A percentile compares a stretch with the other conserved stretches of the same genome.
Evolutionary conservation across 202 grass and related monocot genomes (phyloP).

Genomic region (Setaria italica): DNA sequence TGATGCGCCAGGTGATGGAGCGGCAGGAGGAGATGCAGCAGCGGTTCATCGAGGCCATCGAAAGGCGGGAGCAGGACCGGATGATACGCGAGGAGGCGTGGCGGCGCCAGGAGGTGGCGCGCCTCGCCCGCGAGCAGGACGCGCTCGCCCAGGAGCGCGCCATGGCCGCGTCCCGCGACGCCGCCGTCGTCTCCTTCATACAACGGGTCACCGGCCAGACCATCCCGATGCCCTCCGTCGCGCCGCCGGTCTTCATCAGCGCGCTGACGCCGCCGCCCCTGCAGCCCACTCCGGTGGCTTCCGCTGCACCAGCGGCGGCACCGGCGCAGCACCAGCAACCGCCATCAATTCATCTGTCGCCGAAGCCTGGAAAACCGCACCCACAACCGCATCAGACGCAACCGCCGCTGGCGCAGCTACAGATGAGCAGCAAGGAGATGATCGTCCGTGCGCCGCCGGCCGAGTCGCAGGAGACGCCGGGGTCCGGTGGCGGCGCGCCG

Average conservation of each 20-base stretch:
- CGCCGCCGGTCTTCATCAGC: slow-evolving; percentile 6
- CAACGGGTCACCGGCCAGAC: slow-evolving; percentile 83
- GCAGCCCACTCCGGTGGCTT: slow-evolving; percentile 47
- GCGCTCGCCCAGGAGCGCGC: slow-evolving; percentile 85
- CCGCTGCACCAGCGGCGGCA: slow-evolving; percentile 35
- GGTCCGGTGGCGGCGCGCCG: too few species aligned
- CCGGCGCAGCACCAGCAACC: background rate
- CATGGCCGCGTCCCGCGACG: slow-evolving; percentile 77
- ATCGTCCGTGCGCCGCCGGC: too few species aligned
- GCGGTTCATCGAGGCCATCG: slow-evolving; percentile 73
- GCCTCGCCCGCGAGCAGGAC: slow-evolving; percentile 82
- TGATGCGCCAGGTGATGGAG: slow-evolving; percentile 94
- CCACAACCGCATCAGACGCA: background rate
- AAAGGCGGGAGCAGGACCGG: slow-evolving; percentile 83
- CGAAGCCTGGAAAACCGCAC: background rate
- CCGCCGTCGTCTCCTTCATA: slow-evolving; percentile 89
- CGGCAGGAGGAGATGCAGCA: slow-evolving; percentile 93
- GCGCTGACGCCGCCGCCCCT: slow-evolving; percentile 11
- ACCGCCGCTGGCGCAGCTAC: background rate
- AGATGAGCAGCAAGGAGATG: background rate
- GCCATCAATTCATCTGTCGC: background rate
- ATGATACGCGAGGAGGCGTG: slow-evolving; percentile 93
- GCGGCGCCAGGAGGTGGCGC: slow-evolving; percentile 82
- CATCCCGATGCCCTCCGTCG: slow-evolving; percentile 49
- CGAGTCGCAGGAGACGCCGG: too few species aligned